A percentile compares a stretch with the other conserved stretches of the same genome.
These are phyloP conservation scores for Xylariaceae sp. DNA, from an alignment of 2,329 filamentous ascomycete species.

Conservation along the genomic window DNA sequence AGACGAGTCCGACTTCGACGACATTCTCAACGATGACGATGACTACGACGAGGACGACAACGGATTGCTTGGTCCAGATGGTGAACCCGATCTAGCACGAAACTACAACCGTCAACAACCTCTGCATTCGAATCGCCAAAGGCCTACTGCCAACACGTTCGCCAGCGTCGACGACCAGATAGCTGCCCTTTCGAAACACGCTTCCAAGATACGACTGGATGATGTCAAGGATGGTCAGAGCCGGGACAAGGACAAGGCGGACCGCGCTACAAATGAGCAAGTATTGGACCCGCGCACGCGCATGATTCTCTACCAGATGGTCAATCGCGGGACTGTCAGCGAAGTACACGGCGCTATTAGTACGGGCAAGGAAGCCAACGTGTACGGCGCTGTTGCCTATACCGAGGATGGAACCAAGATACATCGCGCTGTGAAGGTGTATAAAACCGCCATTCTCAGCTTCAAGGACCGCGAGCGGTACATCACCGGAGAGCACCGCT, in stretches of 20 bases:
- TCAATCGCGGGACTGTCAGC: slow-evolving; percentile 82
- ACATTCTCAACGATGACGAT: slow-evolving; percentile 40
- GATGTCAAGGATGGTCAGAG: slow-evolving; percentile 49
- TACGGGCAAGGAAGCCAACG: slow-evolving; percentile 96
- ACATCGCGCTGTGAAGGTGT: slow-evolving; percentile 92
- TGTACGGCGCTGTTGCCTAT: slow-evolving; percentile 78
- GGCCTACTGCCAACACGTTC: slow-evolving; percentile 71
- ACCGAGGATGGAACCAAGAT: slow-evolving; percentile 50
- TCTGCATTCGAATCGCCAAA: slow-evolving; percentile 69
- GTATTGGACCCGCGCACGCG: slow-evolving; percentile 90
- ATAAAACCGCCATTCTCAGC: slow-evolving; percentile 95
- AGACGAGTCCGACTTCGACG: slow-evolving; percentile 36
- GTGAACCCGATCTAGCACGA: slow-evolving; percentile 69
- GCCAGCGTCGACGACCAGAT: slow-evolving; percentile 84
- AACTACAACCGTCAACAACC: slow-evolving; percentile 80
- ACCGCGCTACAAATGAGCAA: slow-evolving; percentile 89
- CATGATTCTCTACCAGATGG: slow-evolving; percentile 93
- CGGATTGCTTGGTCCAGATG: slow-evolving; percentile 45
- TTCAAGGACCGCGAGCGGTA: slow-evolving; percentile 98
- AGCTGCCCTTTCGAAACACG: slow-evolving; percentile 75
- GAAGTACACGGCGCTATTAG: slow-evolving; percentile 94
- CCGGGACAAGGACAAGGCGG: slow-evolving; percentile 76
- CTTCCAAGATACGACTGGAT: slow-evolving; percentile 77
- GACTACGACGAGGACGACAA: slow-evolving; percentile 26
- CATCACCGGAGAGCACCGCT: slow-evolving; percentile 89